phyloP scores from a whole-genome alignment of 2,329 filamentous ascomycete genomes.

The Cladosporium velox region DNA sequence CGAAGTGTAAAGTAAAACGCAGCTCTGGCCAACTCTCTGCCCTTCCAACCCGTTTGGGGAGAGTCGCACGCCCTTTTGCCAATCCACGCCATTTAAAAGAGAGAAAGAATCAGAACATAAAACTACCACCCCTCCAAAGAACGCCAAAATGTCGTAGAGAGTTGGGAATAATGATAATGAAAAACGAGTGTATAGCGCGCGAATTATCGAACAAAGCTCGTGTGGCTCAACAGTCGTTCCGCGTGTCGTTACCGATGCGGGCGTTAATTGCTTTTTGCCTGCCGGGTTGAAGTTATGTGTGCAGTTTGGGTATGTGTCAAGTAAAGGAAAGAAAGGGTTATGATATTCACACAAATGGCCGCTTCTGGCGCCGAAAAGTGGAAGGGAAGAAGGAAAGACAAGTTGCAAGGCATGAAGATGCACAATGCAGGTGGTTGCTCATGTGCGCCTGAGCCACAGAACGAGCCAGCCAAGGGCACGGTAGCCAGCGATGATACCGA shows the following conservation, averaged over 20 bases:
- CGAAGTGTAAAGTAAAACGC: not conserved
- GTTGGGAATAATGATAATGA: not conserved
- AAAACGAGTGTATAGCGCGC: constrained; percentile 2
- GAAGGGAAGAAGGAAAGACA: constrained; percentile 9
- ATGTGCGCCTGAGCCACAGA: constrained; percentile 21
- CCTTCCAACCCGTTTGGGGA: not conserved
- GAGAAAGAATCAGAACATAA: not conserved
- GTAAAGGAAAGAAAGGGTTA: constrained; percentile 13
- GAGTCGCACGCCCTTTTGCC: not conserved
- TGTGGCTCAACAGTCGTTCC: constrained; percentile 6
- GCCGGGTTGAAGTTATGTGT: not conserved
- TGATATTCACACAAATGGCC: constrained; percentile 11
- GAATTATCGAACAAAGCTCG: constrained; percentile 3
- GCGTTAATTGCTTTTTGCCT: constrained; percentile 1
- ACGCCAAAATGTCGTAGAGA: not conserved
- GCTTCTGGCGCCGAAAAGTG: not conserved
- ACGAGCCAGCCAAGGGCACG: constrained; percentile 64
- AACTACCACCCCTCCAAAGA: not conserved
- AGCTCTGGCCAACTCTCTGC: constrained; percentile 1
- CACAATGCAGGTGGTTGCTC: not conserved
- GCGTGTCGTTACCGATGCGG: constrained; percentile 11
- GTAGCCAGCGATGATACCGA: constrained; percentile 75
- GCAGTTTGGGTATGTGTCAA: constrained; percentile 3
- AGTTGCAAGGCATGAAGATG: not conserved
- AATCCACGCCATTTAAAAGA: not conserved